A percentile compares a stretch with the other conserved stretches of the same genome.
Evolutionary conservation across 176 grass and related monocot species (phyloP).

Genomic region (Sorghum bicolor): Sorghum_bicolor_NCBIv3 NC_012870.2:63620001-63620500

Average conservation of each 20-base stretch:
- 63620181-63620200: neutral
- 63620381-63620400: neutral
- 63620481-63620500: neutral
- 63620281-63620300: neutral
- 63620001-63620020: neutral
- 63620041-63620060: constrained; percentile 76
- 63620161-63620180: constrained; percentile 12
- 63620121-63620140: constrained; percentile 23
- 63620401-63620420: neutral
- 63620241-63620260: neutral
- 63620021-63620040: neutral
- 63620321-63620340: neutral
- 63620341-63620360: neutral
- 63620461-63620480: neutral
- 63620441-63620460: neutral
- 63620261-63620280: neutral
- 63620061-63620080: constrained; percentile 90
- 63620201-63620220: neutral
- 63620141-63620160: constrained; percentile 31
- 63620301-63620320: neutral
- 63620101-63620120: constrained; percentile 66
- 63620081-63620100: constrained; percentile 73
- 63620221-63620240: neutral
- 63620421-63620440: neutral
- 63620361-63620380: neutral